Base-by-base conservation (phyloP, 1,284 basidiomycete species). In the Ganoderma resinaceum region DNA sequence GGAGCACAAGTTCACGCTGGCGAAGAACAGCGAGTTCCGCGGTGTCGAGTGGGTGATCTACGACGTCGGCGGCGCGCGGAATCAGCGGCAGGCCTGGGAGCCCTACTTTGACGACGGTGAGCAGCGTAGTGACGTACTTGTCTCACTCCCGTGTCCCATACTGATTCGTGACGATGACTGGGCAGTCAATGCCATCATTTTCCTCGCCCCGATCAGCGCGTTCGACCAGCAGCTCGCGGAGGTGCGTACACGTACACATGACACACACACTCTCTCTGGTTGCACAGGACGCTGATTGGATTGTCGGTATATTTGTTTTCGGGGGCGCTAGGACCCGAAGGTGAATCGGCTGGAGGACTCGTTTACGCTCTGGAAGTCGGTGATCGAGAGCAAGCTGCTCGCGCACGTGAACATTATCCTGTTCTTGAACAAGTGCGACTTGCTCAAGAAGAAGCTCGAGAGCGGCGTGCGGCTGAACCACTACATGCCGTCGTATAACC, bases 81-180 rank as follows among this genome's bases (percentile, higher is more conserved):
- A 89, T 73, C 91, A 94, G 77, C 86, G 92, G 59, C 89, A 91
- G 70, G 91, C 92, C 2, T 95, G 93, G 93, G 91, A 90, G 29
- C 92, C 93, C 7, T 94, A 93, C 78, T 94, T 94, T 73, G 89
- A 92, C 73, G 89, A 93, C 78, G 91, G 92, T 92, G 72, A 76
- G 58, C 18, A 38, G 7, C 26, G 35, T 61, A n/a, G 46, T 49
- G 46, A 26, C 43, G 29, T 31, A 62, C 42, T 33, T 46, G 26
- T 42, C 52, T 55, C 33, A 37, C 52, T 38, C 49, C 14, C 29
- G 5, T 57, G 33, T 57, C 49, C 14, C 29, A 5, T 57, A 23
- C 42, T 55, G 29, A 16, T 58, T 46, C 26, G 8, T 58, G 35
- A 23, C 46, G 37, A 18, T 18, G 16, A 46, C 18, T 64, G n/a